Evolutionary conservation across 2,329 filamentous ascomycete species (phyloP).

Genomic region (Alternaria triticimaculans): DNA sequence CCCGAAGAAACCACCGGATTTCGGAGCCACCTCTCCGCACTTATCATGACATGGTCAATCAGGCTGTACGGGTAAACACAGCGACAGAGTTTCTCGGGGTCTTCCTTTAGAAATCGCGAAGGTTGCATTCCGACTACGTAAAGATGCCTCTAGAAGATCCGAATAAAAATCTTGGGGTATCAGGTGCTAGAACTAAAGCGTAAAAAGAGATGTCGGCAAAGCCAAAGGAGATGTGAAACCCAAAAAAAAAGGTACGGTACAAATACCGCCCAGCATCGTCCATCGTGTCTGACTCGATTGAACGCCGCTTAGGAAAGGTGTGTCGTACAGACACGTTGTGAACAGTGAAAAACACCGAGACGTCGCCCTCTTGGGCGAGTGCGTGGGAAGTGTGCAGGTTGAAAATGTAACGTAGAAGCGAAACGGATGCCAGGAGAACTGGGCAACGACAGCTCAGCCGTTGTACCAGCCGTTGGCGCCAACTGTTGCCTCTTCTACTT

Average conservation of each 20-base stretch:
- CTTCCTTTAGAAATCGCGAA: neutral
- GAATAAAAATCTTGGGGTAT: conserved; percentile 8
- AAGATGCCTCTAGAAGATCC: neutral
- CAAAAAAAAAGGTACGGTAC: neutral
- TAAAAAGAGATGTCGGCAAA: neutral
- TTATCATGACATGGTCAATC: neutral
- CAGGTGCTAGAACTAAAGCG: conserved; percentile 1
- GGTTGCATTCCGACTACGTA: neutral
- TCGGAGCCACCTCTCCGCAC: neutral
- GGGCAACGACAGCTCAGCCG: neutral
- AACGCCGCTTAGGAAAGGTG: neutral
- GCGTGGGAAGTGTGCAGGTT: neutral
- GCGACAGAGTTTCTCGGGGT: neutral
- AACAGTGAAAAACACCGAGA: neutral
- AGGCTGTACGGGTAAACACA: neutral
- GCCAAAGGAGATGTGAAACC: neutral
- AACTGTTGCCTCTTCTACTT: conserved; percentile 34
- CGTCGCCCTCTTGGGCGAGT: neutral
- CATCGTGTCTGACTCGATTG: neutral
- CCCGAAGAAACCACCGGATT: neutral
- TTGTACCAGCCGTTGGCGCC: conserved; percentile 36
- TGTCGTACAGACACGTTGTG: neutral
- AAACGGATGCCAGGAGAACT: too few species aligned
- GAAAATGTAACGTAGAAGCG: neutral
- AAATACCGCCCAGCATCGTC: neutral